Conservation (phyloP, 2,329 filamentous ascomycete species). For the Curvularia spicifera region DNA sequence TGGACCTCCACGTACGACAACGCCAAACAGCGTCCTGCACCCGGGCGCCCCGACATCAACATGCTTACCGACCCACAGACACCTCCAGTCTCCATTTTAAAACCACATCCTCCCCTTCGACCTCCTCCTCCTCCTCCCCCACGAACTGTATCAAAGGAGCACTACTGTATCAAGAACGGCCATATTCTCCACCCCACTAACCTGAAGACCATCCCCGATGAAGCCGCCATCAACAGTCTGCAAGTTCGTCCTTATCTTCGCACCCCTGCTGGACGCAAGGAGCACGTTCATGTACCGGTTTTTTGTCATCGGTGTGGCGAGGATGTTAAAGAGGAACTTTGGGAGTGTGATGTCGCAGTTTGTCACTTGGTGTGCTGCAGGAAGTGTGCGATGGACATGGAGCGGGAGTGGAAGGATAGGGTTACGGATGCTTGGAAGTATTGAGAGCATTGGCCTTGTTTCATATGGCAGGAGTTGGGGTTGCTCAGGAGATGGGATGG, state of each 20-base stretch:
- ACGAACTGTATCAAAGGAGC: constrained; percentile 16
- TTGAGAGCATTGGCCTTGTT: background rate
- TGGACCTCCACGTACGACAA: constrained; percentile 28
- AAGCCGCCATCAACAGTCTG: constrained; percentile 24
- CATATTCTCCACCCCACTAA: constrained; percentile 31
- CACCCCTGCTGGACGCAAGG: constrained; percentile 17
- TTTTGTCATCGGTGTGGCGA: constrained; percentile 29
- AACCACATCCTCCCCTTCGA: constrained; percentile 10
- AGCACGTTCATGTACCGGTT: constrained; percentile 28
- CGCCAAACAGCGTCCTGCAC: constrained; percentile 26
- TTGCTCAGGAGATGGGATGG: no score
- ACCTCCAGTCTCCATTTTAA: constrained; percentile 30
- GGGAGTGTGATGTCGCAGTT: constrained; percentile 29
- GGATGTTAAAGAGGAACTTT: constrained; percentile 25
- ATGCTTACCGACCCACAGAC: constrained; percentile 29
- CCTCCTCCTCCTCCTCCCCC: background rate
- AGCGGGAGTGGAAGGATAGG: constrained; percentile 24
- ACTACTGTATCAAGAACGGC: constrained; percentile 29
- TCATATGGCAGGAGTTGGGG: no score
- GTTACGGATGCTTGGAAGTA: constrained; percentile 8
- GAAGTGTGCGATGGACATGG: constrained; percentile 27
- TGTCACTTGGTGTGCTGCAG: constrained; percentile 29
- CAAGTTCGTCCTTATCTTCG: constrained; percentile 25
- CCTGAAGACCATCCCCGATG: constrained; percentile 25
- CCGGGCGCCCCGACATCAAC: constrained; percentile 25